phyloP scores from a whole-genome alignment of 345 rosid species.

The Euphorbia lathyris region DNA sequence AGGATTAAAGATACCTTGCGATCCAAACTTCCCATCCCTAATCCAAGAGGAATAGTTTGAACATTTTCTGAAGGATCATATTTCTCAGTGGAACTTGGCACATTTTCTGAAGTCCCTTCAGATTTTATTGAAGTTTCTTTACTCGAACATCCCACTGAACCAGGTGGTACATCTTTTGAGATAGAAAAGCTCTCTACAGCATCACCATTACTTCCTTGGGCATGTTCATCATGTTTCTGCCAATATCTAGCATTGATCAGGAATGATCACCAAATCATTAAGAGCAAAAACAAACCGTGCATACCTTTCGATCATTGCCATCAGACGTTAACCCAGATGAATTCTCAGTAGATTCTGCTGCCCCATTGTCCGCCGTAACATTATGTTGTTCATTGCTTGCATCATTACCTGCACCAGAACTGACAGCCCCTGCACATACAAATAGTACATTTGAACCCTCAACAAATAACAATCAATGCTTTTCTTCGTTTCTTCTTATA shows the following conservation, averaged over 20 bases:
- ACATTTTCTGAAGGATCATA: slow-evolving; percentile 34
- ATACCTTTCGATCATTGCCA: slow-evolving; percentile 43
- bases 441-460: neutral
- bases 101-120: slow-evolving; percentile 37
- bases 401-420: slow-evolving; percentile 25
- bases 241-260: slow-evolving; percentile 14
- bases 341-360: slow-evolving; percentile 32
- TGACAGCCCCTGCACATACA: slow-evolving; percentile 30
- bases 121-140: slow-evolving; percentile 32
- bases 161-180: slow-evolving; percentile 36
- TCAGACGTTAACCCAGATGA: slow-evolving; percentile 25
- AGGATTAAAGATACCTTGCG: slow-evolving; percentile 54
- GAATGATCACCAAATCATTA: slow-evolving; percentile 4
- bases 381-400: slow-evolving; percentile 24
- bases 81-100: slow-evolving; percentile 36
- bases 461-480: neutral
- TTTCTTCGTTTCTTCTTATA: neutral
- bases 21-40: slow-evolving; percentile 80
- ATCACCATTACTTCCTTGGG: slow-evolving; percentile 8
- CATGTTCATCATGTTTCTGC: slow-evolving; percentile 32
- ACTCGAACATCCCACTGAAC: slow-evolving; percentile 27
- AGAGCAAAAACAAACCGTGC: slow-evolving; percentile 6
- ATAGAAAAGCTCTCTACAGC: slow-evolving; percentile 23
- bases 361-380: slow-evolving; percentile 21
- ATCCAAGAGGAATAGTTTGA: slow-evolving; percentile 66